phyloP scores from a whole-genome alignment of 805 yeast species.

The Candida sanyiensis region DNA sequence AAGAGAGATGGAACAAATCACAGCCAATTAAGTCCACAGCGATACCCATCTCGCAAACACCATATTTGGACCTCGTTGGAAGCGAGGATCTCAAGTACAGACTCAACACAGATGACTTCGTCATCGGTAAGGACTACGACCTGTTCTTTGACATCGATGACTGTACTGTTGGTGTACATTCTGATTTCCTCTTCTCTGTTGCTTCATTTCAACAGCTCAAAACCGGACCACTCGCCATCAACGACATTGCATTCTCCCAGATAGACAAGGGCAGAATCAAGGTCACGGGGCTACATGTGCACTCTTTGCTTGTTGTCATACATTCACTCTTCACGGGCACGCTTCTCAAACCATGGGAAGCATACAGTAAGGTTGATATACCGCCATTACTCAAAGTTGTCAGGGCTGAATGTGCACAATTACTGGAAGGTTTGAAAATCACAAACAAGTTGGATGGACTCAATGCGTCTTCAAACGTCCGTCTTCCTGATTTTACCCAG shows the following conservation, averaged over 20 bases:
- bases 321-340: constrained; percentile 48
- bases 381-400: constrained; percentile 2
- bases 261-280: constrained; percentile 20
- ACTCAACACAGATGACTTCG: constrained; percentile 12
- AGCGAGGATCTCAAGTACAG: constrained; percentile 8
- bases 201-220: constrained; percentile 3
- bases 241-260: constrained; percentile 11
- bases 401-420: constrained; percentile 9
- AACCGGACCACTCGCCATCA: constrained; percentile 12
- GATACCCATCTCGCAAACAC: neutral
- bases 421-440: constrained; percentile 13
- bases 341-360: constrained; percentile 42
- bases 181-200: constrained; percentile 27
- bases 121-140: constrained; percentile 31
- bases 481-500: constrained; percentile 8
- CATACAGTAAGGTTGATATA: constrained; percentile 19
- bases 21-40: constrained; percentile 17
- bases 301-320: constrained; percentile 35
- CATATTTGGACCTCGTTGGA: constrained; percentile 7
- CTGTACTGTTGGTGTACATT: constrained; percentile 33
- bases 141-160: constrained; percentile 28
- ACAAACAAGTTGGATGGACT: constrained; percentile 14
- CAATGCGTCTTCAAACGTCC: neutral
- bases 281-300: constrained; percentile 15
- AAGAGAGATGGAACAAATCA: constrained; percentile 21